Base-by-base conservation (phyloP, 352 stramenopile genomes). In the Phytophthora lateralis region DNA sequence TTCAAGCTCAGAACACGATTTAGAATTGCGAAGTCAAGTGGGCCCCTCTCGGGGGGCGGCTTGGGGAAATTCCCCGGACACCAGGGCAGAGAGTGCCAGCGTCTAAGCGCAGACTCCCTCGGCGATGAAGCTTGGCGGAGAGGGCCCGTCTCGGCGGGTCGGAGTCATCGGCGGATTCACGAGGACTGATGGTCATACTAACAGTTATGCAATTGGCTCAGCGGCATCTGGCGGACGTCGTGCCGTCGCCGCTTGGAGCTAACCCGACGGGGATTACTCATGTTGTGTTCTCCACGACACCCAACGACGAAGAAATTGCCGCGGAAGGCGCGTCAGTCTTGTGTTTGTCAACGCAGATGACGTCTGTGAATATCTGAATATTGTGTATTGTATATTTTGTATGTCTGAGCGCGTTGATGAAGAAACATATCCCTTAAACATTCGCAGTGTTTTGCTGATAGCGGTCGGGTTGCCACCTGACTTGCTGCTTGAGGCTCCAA, bases 201-300 rank as follows among this genome's bases (percentile, higher is more conserved):
- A 94, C 74, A 94, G 85, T 94, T 94, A 94, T 94, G 85, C 85
- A 94, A 94, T 94, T 94, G 85, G 85, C 85, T 91, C 83, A 87
- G 69, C 66, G 73, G 72, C 82, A 50, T 44, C 44, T 63, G 49
- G 49, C 63, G 71, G 71, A 88, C 73, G 84, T 90, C 79, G 77
- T 90, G 78, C 62, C 70, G 70, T 60, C 58, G 79, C 58, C 60
- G 71, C 79, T 87, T 88, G 54, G 80, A 91, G 85, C 84, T 92
- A 94, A 94, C 85, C 80, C 85, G 82, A 94, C 85, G 85, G 85
- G 85, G 85, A 91, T 94, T 90, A 94, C 85, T 94, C 85, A 94
- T 89, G 83, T 94, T 86, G 85, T 94, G 85, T 94, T 94, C 85
- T 94, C 82, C 85, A 75, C 82, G 85, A 93, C 85, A 91, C 82